Evolutionary conservation across 257 asterid species (phyloP).

Genomic region (Lithospermum erythrorhizon): DNA sequence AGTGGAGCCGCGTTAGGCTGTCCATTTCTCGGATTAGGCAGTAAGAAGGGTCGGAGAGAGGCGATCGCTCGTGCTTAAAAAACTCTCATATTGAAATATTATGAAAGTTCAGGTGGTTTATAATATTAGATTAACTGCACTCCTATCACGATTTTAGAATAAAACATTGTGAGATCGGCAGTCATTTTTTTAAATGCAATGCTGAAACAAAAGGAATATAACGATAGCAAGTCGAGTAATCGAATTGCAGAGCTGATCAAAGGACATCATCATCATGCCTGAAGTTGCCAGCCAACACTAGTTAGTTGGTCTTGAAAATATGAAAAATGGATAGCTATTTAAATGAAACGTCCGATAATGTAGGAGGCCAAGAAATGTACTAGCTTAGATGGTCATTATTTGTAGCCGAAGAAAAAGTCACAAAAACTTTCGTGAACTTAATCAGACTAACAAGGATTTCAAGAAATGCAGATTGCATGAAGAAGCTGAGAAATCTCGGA

Average conservation of each 20-base stretch:
- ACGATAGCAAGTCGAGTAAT: conserved; percentile 17
- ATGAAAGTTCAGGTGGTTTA: too few relatives aligned
- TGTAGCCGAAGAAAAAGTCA: neutral
- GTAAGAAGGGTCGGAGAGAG: too few relatives aligned
- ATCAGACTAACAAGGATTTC: neutral
- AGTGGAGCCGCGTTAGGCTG: too few relatives aligned
- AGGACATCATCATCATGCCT: neutral
- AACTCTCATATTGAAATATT: too few relatives aligned
- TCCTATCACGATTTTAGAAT: too few relatives aligned
- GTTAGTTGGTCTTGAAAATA: neutral
- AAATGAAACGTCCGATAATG: neutral
- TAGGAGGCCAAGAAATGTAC: neutral
- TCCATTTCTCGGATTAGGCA: too few relatives aligned
- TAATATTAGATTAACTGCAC: too few relatives aligned
- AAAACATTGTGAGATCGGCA: too few relatives aligned
- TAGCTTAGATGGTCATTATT: neutral
- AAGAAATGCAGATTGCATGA: neutral
- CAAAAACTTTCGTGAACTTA: neutral
- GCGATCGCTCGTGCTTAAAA: too few relatives aligned
- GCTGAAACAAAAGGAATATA: conserved; percentile 27
- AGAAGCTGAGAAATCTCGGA: neutral
- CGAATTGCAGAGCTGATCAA: neutral
- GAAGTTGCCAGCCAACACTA: neutral
- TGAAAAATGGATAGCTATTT: neutral
- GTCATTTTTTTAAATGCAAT: too few relatives aligned